Evolutionary conservation across 495 filamentous ascomycete species (phyloP).

Genomic region (Rhizodiscina lignyota): DNA sequence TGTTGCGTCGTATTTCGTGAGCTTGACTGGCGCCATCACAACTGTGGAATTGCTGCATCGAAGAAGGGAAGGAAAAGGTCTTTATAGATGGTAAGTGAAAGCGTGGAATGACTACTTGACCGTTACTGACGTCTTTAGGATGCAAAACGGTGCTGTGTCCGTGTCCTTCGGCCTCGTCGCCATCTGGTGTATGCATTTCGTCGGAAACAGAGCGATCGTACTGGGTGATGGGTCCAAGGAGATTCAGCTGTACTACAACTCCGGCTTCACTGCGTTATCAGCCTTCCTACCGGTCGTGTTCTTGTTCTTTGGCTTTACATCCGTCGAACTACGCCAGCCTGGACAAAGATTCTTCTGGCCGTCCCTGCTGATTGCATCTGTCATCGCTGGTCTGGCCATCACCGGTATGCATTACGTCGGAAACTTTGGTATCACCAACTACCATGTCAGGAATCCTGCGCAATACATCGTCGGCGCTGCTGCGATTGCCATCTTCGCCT

Average conservation of each 20-base stretch:
- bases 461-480: slow-evolving; percentile 50
- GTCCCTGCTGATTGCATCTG: slow-evolving; percentile 34
- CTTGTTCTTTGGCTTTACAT: slow-evolving; percentile 53
- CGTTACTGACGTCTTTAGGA: slow-evolving; percentile 26
- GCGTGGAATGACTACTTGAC: slow-evolving; percentile 5
- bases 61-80: slow-evolving; percentile 20
- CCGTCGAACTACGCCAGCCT: slow-evolving; percentile 22
- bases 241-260: slow-evolving; percentile 58
- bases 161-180: slow-evolving; percentile 67
- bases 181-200: slow-evolving; percentile 78
- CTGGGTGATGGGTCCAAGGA: slow-evolving; percentile 41
- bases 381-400: slow-evolving; percentile 53
- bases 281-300: slow-evolving; percentile 69
- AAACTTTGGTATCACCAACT: slow-evolving; percentile 69
- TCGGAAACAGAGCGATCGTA: slow-evolving; percentile 65
- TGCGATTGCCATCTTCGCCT: slow-evolving; percentile 54
- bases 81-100: slow-evolving; percentile 14
- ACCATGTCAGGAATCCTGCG: slow-evolving; percentile 38
- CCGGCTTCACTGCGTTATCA: slow-evolving; percentile 56
- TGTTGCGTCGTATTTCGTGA: slow-evolving; percentile 61
- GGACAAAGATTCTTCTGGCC: slow-evolving; percentile 26
- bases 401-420: slow-evolving; percentile 87
- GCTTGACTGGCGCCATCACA: slow-evolving; percentile 56
- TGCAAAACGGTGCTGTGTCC: slow-evolving; percentile 52
- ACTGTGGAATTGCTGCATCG: slow-evolving; percentile 72